Evolutionary conservation across 83 land plant genomes (phyloP).

Genomic region (Thuja plicata): DNA sequence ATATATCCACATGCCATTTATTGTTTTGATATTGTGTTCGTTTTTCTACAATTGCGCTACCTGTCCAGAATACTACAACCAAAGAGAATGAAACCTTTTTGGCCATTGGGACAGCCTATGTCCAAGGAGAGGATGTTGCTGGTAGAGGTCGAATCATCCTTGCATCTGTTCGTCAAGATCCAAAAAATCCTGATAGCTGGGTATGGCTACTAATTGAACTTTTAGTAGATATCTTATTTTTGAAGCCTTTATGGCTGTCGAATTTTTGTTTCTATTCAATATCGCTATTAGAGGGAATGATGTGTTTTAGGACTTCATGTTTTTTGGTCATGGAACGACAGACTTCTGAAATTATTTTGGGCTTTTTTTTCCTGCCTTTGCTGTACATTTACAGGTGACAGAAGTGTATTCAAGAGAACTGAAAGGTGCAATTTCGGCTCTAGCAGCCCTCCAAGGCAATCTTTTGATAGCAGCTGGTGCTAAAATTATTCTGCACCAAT

Average conservation of each 20-base stretch:
- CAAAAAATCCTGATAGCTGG: conserved; percentile 64
- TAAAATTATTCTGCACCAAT: conserved; percentile 85
- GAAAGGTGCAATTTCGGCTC: conserved; percentile 96
- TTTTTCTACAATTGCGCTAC: neutral
- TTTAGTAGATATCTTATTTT: neutral
- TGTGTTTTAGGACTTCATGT: neutral
- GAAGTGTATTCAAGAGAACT: conserved; percentile 93
- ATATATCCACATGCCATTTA: neutral
- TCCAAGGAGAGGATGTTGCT: conserved; percentile 98
- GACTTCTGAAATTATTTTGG: neutral
- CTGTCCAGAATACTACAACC: conserved; percentile 55
- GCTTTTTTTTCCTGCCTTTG: neutral
- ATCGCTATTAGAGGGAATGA: neutral
- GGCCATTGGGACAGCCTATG: conserved; percentile 96
- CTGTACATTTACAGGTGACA: conserved; percentile 45
- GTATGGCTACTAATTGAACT: conserved; percentile 32
- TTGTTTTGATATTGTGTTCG: neutral
- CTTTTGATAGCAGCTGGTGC: conserved; percentile 94
- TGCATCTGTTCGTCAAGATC: conserved; percentile 65
- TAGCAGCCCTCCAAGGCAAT: conserved; percentile 97
- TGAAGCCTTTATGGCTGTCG: neutral
- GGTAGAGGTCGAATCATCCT: conserved; percentile 91
- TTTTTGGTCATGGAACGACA: neutral
- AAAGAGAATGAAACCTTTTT: conserved; percentile 80
- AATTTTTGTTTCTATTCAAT: neutral